Evolutionary conservation across 345 rosid genomes (phyloP).

Genomic region (Populus alba): DNA sequence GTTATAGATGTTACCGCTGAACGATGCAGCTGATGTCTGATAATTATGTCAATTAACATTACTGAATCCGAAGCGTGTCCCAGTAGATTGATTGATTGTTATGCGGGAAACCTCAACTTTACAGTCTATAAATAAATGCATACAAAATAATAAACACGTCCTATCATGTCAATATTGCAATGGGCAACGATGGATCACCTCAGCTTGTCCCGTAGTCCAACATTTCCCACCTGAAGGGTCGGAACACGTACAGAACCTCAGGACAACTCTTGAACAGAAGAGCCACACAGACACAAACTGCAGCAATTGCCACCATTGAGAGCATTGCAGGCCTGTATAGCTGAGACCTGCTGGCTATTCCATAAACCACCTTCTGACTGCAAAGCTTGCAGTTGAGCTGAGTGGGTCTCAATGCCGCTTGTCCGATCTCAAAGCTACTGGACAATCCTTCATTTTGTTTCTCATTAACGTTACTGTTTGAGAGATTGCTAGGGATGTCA

Average conservation of each 20-base stretch:
- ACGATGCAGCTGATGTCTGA: neutral
- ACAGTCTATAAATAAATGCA: constrained; percentile 35
- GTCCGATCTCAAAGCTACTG: constrained; percentile 60
- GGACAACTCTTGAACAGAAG: constrained; percentile 95
- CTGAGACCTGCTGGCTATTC: constrained; percentile 50
- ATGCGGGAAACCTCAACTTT: constrained; percentile 35
- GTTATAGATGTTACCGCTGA: neutral
- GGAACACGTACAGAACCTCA: constrained; percentile 82
- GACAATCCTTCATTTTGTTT: constrained; percentile 40
- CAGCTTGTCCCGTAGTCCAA: constrained; percentile 79
- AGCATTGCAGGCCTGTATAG: constrained; percentile 93
- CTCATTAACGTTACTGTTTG: constrained; percentile 28
- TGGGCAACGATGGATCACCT: constrained; percentile 16
- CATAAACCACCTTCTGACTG: constrained; percentile 52
- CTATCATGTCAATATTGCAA: constrained; percentile 9
- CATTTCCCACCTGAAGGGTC: constrained; percentile 97
- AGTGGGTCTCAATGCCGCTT: constrained; percentile 17
- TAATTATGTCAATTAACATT: constrained; percentile 21
- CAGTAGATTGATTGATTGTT: constrained; percentile 17
- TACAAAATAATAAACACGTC: constrained; percentile 25
- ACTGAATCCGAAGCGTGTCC: constrained; percentile 26
- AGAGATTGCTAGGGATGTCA: constrained; percentile 42
- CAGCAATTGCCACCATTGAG: constrained; percentile 95
- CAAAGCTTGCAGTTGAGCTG: constrained; percentile 65
- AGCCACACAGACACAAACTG: constrained; percentile 95